Evolutionary conservation across 129 eudicot genomes (phyloP), one percentile per base, ranked within the genome.

Genomic region (Pulicaria dysenterica): DNA sequence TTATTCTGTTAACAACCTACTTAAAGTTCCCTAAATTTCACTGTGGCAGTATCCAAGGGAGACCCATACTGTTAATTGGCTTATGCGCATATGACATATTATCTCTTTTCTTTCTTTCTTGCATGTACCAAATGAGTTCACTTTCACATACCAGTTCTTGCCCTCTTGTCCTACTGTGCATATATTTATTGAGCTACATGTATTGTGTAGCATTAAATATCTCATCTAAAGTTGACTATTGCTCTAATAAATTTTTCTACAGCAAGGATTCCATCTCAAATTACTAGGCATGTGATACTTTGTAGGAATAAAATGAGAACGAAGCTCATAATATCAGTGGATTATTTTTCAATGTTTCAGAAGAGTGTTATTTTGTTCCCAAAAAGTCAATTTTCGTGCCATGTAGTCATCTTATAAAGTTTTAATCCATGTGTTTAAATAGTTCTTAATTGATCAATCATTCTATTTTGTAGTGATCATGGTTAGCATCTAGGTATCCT

Each of bases 211-310:
- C 50, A 41, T 16, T 15, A 1, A 7, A 40, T 7, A 17, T 31
- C 38, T 8, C 3, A 57, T 24, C 3, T 24, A 57, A 31, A 57
- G 11, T 4, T 57, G 50, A 31, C 42, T 57, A 1, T 58, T 3
- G 3, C 15, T 11, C 34, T 34, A 34, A 7, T 8, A 58, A 58
- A 6, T 24, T 58, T 6, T 31, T 31, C 7, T 5, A 24, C 31
- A 24, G 31, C 40, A 58, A 9, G 42, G 63, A 34, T 8, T 31
- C 16, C 6, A 17, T 12, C 8, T n/a, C 19, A 1, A 47, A 65
- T 19, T 45, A 12, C 48, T 65, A 13, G 70, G 45, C 46, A 69
- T 41, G 49, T 11, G 16, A 69, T 53, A 51, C 40, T 50, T 5
- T 38, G 7, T 53, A 53, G 38, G 34, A 19, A n/a, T 69, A 3